Conservation (phyloP, 1,284 basidiomycete genomes). For the Albatrellus sp. region DNA sequence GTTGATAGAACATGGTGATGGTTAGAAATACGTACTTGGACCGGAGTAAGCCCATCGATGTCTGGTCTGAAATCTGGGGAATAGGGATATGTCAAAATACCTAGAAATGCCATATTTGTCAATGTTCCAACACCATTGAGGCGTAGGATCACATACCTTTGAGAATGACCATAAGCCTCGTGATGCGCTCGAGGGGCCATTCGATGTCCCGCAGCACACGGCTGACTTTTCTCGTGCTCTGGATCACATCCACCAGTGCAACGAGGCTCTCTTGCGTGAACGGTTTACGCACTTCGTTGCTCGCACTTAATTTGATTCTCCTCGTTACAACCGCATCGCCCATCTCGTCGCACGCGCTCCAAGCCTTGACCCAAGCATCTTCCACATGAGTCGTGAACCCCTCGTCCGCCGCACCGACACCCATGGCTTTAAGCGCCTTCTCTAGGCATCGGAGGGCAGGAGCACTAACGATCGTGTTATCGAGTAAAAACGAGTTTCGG, state of each 20-base stretch:
- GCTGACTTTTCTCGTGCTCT: conserved; percentile 40
- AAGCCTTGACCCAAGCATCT: conserved; percentile 48
- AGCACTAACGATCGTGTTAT: conserved; percentile 60
- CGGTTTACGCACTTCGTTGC: conserved; percentile 20
- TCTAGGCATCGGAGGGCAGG: conserved; percentile 76
- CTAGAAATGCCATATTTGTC: conserved; percentile 21
- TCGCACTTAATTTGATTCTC: conserved; percentile 8
- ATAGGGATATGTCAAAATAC: conserved; percentile 67
- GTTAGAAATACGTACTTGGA: conserved; percentile 43
- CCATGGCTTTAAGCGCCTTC: conserved; percentile 52
- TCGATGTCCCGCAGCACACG: conserved; percentile 37
- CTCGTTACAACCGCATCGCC: conserved; percentile 40
- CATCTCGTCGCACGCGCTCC: conserved; percentile 61
- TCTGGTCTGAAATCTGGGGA: conserved; percentile 85
- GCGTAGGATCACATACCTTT: conserved; percentile 34
- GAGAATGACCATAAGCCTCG: conserved; percentile 62
- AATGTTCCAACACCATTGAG: conserved; percentile 13
- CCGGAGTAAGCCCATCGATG: conserved; percentile 70
- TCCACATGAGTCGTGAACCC: conserved; percentile 29
- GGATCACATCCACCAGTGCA: conserved; percentile 64
- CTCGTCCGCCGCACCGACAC: conserved; percentile 20
- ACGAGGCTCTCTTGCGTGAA: conserved; percentile 86
- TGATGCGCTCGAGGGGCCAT: conserved; percentile 53
- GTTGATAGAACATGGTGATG: too few species aligned
- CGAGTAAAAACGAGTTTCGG: conserved; percentile 55